Percentiles rank a stretch among this genome's conserved stretches.
phyloP scores from a whole-genome alignment of 768 basidiomycete species.

The Lentinula edodes region DNA sequence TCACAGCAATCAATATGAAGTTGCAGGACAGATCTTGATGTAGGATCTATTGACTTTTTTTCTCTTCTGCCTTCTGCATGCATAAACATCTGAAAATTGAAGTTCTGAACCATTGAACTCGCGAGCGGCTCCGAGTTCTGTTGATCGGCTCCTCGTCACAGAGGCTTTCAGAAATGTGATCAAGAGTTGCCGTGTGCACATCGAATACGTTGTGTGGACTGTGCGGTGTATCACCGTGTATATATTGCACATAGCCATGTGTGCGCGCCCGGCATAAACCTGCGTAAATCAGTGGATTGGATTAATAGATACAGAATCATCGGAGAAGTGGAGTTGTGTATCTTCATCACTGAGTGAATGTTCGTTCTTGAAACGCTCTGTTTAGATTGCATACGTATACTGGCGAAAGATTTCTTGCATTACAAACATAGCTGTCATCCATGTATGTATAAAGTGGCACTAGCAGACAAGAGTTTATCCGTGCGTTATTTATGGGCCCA shows the following conservation, averaged over 20 bases:
- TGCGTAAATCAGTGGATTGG: too few species aligned
- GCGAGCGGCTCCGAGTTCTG: not conserved
- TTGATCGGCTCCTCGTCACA: not conserved
- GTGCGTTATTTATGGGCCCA: not conserved
- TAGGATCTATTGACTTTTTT: not conserved
- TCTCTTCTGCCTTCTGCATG: not conserved
- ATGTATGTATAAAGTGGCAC: too few species aligned
- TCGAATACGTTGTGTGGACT: too few species aligned
- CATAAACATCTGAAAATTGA: not conserved
- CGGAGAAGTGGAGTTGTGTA: too few species aligned
- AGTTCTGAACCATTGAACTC: not conserved
- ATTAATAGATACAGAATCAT: too few species aligned
- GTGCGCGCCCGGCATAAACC: too few species aligned
- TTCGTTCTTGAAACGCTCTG: too few species aligned
- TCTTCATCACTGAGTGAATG: too few species aligned
- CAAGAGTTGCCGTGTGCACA: not conserved
- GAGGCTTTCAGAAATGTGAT: not conserved
- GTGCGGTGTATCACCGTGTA: too few species aligned
- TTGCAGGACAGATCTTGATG: not conserved
- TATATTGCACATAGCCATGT: too few species aligned
- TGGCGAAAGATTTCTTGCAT: not conserved
- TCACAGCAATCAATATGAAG: not conserved
- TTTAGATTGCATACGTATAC: too few species aligned
- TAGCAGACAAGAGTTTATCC: not conserved
- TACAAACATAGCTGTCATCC: not conserved